Evolutionary conservation across 495 filamentous ascomycete genomes (phyloP), one percentile per base, ranked within the genome.

Genomic region (Aspergillus ellipticus): DNA sequence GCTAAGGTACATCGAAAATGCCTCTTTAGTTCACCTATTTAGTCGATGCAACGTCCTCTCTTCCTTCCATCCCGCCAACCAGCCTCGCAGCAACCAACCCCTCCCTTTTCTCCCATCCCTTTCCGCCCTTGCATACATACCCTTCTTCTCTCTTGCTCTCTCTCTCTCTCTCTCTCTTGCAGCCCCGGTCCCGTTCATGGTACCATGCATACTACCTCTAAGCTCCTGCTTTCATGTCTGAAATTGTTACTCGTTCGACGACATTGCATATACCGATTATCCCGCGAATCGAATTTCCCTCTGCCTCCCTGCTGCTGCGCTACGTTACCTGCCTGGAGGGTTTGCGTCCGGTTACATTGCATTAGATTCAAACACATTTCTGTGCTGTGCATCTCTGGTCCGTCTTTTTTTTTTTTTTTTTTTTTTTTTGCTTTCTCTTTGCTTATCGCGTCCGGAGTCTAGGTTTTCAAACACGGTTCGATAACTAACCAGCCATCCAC

Each of bases 1-100:
- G 2, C 60, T 78, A 35, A 61, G 75, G 19, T 76, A 70, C 46
- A 78, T 74, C 75, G 3, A 74, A 75, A 46, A 70, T 69, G 68
- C 63, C 65, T 29, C 56, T 72, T 43, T 60, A 49, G 42, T 43
- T 58, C 35, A 39, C 35, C 35, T 11, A 37, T 9, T 4, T 28
- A 28, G 4, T 28, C 33, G 13, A 37, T 15, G 9, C 8, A 37
- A 10, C 33, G 33, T 15, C 33, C 4, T 13, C 11, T 15, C 33
- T 13, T 37, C 10, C 13, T 39, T 39, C 13, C 35, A 39, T 39
- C 35, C 13, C 11, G 35, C 13, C 45, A 15, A 28, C 45, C 21
- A 48, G 15, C 45, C 29, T 1, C 24, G 1, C 45, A 21, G 21
- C 45, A 8, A n/a, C 11, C 22, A 24, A 9, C 5, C 45, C 45